A percentile compares a stretch with the other conserved stretches of the same genome.
Evolutionary conservation across 192 early-diverging fungal genomes (phyloP).

Genomic region (Lunasporangiospora selenospora): DNA sequence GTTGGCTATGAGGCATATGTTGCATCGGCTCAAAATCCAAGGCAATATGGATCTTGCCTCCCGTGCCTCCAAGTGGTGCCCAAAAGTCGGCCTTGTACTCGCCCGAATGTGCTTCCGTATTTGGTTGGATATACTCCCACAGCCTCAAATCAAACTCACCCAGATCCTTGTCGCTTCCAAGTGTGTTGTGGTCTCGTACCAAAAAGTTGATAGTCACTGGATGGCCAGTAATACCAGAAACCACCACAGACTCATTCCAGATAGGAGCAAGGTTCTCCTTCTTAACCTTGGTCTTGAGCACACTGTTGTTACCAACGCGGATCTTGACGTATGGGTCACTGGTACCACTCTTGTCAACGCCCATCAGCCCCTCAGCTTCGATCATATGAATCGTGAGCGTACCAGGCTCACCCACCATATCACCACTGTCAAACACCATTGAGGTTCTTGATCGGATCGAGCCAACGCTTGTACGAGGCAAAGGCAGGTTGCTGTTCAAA

Average conservation of each 20-base stretch:
- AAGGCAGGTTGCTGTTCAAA: constrained; percentile 3
- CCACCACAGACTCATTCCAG: constrained; percentile 60
- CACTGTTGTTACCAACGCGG: constrained; percentile 60
- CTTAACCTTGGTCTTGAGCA: constrained; percentile 70
- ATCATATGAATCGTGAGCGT: constrained; percentile 49
- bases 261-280: constrained; percentile 74
- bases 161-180: constrained; percentile 67
- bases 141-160: constrained; percentile 67
- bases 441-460: constrained; percentile 32
- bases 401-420: constrained; percentile 40
- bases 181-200: constrained; percentile 74
- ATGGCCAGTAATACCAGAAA: constrained; percentile 20
- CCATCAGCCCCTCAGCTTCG: constrained; percentile 55
- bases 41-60: constrained; percentile 28
- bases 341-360: constrained; percentile 56
- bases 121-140: constrained; percentile 51
- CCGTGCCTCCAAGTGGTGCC: constrained; percentile 27
- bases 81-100: constrained; percentile 36
- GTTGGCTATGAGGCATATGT: background rate
- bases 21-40: constrained; percentile 35
- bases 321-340: constrained; percentile 78
- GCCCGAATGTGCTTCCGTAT: constrained; percentile 1
- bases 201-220: constrained; percentile 59
- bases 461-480: constrained; percentile 25
- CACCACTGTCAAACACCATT: constrained; percentile 32